phyloP scores from a whole-genome alignment of 1,284 basidiomycete species.

The Ustilago tritici region DNA sequence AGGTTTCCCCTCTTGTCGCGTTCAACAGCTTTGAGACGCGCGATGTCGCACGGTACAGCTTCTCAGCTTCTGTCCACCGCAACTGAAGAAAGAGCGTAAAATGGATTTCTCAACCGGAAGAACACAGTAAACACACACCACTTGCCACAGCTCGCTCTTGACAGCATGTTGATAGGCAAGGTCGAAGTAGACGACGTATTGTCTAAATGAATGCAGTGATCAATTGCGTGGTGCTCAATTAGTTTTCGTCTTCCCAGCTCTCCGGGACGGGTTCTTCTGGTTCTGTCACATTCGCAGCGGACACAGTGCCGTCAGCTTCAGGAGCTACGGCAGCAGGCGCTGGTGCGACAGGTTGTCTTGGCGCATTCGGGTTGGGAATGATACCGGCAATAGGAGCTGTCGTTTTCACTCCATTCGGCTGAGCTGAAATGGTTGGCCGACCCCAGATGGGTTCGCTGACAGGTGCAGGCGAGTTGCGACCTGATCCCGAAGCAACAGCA shows the following conservation, averaged over 20 bases:
- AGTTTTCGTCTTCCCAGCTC: constrained; percentile 47
- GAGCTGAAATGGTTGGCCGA: constrained; percentile 32
- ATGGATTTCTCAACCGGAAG: no score
- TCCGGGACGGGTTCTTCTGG: constrained; percentile 31
- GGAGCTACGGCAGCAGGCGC: neutral
- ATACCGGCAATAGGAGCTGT: constrained; percentile 33
- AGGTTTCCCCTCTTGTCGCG: neutral
- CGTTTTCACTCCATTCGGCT: constrained; percentile 9
- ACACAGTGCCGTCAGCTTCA: neutral
- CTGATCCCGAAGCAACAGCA: constrained; percentile 45
- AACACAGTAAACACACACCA: no score
- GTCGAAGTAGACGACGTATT: neutral
- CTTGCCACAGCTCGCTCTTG: no score
- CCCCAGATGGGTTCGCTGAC: constrained; percentile 31
- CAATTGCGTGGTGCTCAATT: neutral
- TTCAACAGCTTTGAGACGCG: neutral
- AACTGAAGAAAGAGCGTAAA: neutral
- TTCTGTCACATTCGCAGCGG: neutral
- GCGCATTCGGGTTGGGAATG: constrained; percentile 45
- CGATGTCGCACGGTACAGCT: constrained; percentile 1
- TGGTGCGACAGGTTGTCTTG: constrained; percentile 12
- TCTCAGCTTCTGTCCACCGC: neutral
- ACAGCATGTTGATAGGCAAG: no score
- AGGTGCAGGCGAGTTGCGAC: constrained; percentile 39
- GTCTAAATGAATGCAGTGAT: neutral